Base-by-base conservation (phyloP, 2,329 filamentous ascomycete species). In the Alternaria viburni region DNA sequence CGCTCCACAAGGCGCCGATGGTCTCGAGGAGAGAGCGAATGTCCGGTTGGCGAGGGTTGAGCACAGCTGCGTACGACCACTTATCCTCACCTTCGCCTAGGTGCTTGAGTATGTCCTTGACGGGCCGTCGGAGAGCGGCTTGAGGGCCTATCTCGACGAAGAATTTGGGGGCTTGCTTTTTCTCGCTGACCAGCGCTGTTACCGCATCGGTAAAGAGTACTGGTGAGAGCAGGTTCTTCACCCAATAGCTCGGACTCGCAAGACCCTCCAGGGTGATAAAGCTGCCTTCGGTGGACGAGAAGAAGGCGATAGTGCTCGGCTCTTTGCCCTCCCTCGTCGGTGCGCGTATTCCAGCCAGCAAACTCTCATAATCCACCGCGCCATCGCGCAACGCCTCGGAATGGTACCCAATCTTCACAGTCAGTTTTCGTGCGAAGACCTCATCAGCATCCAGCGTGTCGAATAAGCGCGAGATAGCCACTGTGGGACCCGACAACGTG, bases 401-500 rank as follows among this genome's bases (percentile, higher is more conserved):
- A 57, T 84, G 83, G 50, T 84, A 85, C 0, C 82, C 83, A 9
- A 70, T 76, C n/a, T 80, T 77, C 3, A 83, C 81, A 59, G 78
- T 74, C 3, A 85, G 75, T n/a, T 72, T 62, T 1, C 81, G 74
- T 5, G 70, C 74, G 60, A 83, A 84, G 10, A 75, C 74, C 7
- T 75, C 68, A 25, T 78, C 69, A 6, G 76, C 74, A 6, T 81
- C 70, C 1, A 84, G 64, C 5, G n/a, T 51, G 19, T 54, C 28
- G 30, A 25, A 51, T 2, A 70, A 66, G 1, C 71, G 61, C 15
- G 75, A 71, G 2, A 76, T 62, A 46, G 77, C 72, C 0, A 74
- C 64, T 4, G 75, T 79, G 59, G 78, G 73, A 1, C 83, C 83
- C 10, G 82, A 83, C 3, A 84, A 52, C 0, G 83, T 85, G 5